Evolutionary conservation across 352 stramenopile genomes (phyloP), one percentile per base, ranked within the genome.

Genomic region (Pythium aquatile): DNA sequence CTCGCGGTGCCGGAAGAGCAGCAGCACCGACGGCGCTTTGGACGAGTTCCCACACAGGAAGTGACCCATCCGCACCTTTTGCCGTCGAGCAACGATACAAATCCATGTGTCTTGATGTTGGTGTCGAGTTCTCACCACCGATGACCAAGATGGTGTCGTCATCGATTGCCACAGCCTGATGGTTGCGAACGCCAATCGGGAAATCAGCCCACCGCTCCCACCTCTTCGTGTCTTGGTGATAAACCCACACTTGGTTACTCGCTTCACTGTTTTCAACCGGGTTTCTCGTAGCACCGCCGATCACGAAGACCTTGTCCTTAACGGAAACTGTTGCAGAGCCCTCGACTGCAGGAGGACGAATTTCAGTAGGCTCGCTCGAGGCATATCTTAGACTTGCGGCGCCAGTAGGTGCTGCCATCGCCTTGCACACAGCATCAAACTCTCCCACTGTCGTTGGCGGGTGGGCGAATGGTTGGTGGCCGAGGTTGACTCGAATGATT

Each of bases 401-500:
- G 33, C 70, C 72, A 46, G 79, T 70, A 42, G 83, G 80, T 32
- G 59, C 63, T 17, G 51, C 63, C 14, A 91, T 83, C 30, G 83
- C 83, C 49, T 77, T 77, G 37, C 72, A 82, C 35, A 96, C 76
- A 7, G 76, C 81, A 39, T 93, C 85, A 58, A 88, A 90, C 14
- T 90, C 80, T 29, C 74, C 66, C 8, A 71, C 76, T 54, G 76
- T 77, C 3, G 83, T 81, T 1, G 87, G 82, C 5, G 85, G 86
- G 29, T 90, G 88, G 13, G 75, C 77, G 59, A 96, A 96, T 40
- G 87, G 73, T 35, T 87, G 82, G 59, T 94, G 81, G 0, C 87
- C 87, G 16, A 96, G 69, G 53, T 96, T 96, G 8, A 94, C 70
- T 13, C 87, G 83, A 58, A 96, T 94, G 61, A 96, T 93, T 61